phyloP scores from a whole-genome alignment of 768 basidiomycete genomes.

The Pulveroboletus sp. region DNA sequence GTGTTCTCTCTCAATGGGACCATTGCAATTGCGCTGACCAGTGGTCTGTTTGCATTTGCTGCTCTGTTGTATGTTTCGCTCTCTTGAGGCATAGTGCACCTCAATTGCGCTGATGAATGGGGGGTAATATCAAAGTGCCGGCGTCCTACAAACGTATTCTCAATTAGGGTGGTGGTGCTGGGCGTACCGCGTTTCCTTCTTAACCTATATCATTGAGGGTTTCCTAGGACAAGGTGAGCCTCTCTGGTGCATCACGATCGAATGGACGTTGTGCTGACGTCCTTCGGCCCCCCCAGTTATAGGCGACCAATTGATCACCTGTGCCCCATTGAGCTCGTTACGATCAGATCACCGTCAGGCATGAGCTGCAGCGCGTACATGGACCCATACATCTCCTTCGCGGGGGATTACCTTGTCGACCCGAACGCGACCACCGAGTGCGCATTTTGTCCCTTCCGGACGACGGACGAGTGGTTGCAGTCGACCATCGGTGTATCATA shows the following conservation, averaged over 20 bases:
- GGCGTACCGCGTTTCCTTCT: slow-evolving; percentile 39
- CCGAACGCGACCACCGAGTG: slow-evolving; percentile 51
- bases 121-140: slow-evolving; percentile 10
- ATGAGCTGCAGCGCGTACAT: slow-evolving; percentile 52
- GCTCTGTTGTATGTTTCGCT: slow-evolving; percentile 36
- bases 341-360: slow-evolving; percentile 49
- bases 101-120: neutral
- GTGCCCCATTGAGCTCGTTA: slow-evolving; percentile 51
- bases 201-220: slow-evolving; percentile 48
- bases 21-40: slow-evolving; percentile 38
- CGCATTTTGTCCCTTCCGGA: slow-evolving; percentile 48
- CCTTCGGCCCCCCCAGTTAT: slow-evolving; percentile 27
- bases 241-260: too few relatives aligned
- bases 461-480: slow-evolving; percentile 36
- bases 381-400: slow-evolving; percentile 40
- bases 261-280: neutral
- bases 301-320: slow-evolving; percentile 41
- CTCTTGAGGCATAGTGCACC: neutral
- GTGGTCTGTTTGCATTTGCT: slow-evolving; percentile 36
- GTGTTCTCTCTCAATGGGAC: slow-evolving; percentile 38
- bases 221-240: neutral
- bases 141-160: slow-evolving; percentile 25
- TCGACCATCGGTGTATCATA: slow-evolving; percentile 4
- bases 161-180: slow-evolving; percentile 32
- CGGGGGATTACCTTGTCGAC: slow-evolving; percentile 56